A percentile compares a stretch with the other conserved stretches of the same genome.
These are phyloP conservation scores for Globisporangium lucens DNA, from an alignment of 352 stramenopile species.

Conservation along the genomic window DNA sequence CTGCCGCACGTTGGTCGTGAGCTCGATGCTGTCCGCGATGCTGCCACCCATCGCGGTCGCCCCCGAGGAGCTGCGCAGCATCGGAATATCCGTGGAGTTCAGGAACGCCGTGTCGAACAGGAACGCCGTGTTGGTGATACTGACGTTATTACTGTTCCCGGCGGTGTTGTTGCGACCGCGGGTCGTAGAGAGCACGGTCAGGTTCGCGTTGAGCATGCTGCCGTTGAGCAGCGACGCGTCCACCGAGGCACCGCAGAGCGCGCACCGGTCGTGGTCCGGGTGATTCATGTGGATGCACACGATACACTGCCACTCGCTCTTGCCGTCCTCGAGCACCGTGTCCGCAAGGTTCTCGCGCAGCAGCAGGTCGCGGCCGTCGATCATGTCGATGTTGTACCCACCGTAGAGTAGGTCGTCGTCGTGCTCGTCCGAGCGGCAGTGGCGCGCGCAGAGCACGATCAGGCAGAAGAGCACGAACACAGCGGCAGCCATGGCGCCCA, in stretches of 20 bases:
- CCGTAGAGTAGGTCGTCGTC: slow-evolving; percentile 31
- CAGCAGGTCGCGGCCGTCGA: slow-evolving; percentile 45
- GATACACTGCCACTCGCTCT: slow-evolving; percentile 70
- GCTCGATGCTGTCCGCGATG: slow-evolving; percentile 27
- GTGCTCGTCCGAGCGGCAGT: slow-evolving; percentile 32
- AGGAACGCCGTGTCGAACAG: slow-evolving; percentile 15
- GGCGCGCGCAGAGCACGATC: slow-evolving; percentile 38
- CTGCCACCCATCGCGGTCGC: not conserved
- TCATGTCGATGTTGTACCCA: slow-evolving; percentile 46
- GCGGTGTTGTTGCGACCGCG: not conserved
- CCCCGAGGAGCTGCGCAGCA: slow-evolving; percentile 20
- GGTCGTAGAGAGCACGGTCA: slow-evolving; percentile 24
- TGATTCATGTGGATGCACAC: slow-evolving; percentile 78
- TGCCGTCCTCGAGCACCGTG: slow-evolving; percentile 55
- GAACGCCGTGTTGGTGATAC: not conserved
- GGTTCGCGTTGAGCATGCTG: slow-evolving; percentile 29
- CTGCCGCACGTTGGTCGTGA: slow-evolving; percentile 41
- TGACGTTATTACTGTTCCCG: not conserved
- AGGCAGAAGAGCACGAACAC: slow-evolving; percentile 51
- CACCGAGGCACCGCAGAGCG: slow-evolving; percentile 58
- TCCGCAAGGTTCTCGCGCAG: slow-evolving; percentile 66
- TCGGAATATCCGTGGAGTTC: slow-evolving; percentile 20
- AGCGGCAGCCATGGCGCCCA: slow-evolving; percentile 19
- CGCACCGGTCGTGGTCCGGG: slow-evolving; percentile 54
- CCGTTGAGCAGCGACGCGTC: slow-evolving; percentile 49